Base-by-base conservation (phyloP, 768 basidiomycete species). In the Lactarius sanguifluus region DNA sequence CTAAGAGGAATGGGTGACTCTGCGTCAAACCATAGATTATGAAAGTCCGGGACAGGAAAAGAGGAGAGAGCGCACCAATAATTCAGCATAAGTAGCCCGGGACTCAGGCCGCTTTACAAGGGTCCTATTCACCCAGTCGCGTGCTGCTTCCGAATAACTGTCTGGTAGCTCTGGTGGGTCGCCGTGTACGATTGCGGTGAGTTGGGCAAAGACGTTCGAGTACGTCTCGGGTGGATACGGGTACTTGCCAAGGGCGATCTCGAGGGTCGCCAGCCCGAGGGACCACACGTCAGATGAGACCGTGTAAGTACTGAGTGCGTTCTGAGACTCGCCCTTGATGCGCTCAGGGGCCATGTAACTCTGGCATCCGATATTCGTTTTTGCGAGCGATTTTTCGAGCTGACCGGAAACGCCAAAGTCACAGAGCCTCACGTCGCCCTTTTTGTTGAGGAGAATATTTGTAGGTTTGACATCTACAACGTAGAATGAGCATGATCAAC, bases 321-420 rank as follows among this genome's bases (percentile, higher is more conserved):
- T 90, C 73, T 88, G 87, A 1, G 92, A 94, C 77, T 97, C 96
- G 63, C 96, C 95, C 74, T 92, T 90, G 74, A 99, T 98, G 34
- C 97, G 89, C 74, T 99, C 96, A 45, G 96, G 97, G 57, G 96
- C 96, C 95, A 99, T 98, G 77, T 99, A 99, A 67, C 87, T 90
- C 76, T 99, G 97, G 75, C 97, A 99, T 8, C 97, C 97, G 45
- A 99, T 98, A 73, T 98, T 98, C 7, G 97, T 99, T 78, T 96
- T 96, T 20, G 97, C 97, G 25, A 99, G 81, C 64, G 89, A 91
- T 76, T 94, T 94, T 77, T 99, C 96, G 45, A 99, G 85, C 75
- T 99, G 96, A 7, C 96, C 96, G 10, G 95, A 97, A 0, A 98
- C 94, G n/a, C 97, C 97, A 76, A 99, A 99, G 75, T 99, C 97